These are phyloP conservation scores for Dentiscutata heterogama DNA, from an alignment of 371 early-diverging fungal genomes.

Conservation along the genomic window DNA sequence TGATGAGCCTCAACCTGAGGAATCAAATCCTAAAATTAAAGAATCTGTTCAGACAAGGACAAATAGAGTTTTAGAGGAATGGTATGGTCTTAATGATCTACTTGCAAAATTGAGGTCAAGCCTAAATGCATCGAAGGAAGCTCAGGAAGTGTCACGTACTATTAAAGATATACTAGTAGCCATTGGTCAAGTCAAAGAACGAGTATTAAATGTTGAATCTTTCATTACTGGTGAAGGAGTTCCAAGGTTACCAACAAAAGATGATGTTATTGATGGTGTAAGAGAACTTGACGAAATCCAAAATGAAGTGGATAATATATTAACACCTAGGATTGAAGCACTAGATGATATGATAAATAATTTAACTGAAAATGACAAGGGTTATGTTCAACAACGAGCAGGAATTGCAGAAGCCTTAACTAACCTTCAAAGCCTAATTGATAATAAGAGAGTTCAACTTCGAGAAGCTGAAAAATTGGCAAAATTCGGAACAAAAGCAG, in stretches of 20 bases:
- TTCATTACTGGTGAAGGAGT: constrained; percentile 52
- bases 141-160: constrained; percentile 58
- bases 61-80: constrained; percentile 52
- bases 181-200: constrained; percentile 59
- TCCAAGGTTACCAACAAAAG: constrained; percentile 57
- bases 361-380: constrained; percentile 48
- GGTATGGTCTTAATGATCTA: constrained; percentile 54
- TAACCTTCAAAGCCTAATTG: constrained; percentile 54
- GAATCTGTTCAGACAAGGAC: constrained; percentile 51
- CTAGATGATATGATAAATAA: constrained; percentile 57
- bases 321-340: constrained; percentile 54
- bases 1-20: constrained; percentile 31
- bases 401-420: constrained; percentile 58
- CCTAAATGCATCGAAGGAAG: constrained; percentile 52
- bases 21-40: constrained; percentile 46
- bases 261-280: constrained; percentile 56
- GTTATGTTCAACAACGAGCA: constrained; percentile 57
- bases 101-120: constrained; percentile 47
- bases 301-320: constrained; percentile 57
- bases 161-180: constrained; percentile 59
- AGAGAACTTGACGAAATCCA: constrained; percentile 58
- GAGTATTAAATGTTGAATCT: constrained; percentile 54
- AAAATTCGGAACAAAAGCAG: constrained; percentile 58
- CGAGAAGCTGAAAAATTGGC: constrained; percentile 58
- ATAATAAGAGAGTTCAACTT: constrained; percentile 57